A percentile compares a stretch with the other conserved stretches of the same genome.
These are phyloP conservation scores for Dipodascus albidus DNA, from an alignment of 805 yeast genomes.

Conservation along the genomic window DNA sequence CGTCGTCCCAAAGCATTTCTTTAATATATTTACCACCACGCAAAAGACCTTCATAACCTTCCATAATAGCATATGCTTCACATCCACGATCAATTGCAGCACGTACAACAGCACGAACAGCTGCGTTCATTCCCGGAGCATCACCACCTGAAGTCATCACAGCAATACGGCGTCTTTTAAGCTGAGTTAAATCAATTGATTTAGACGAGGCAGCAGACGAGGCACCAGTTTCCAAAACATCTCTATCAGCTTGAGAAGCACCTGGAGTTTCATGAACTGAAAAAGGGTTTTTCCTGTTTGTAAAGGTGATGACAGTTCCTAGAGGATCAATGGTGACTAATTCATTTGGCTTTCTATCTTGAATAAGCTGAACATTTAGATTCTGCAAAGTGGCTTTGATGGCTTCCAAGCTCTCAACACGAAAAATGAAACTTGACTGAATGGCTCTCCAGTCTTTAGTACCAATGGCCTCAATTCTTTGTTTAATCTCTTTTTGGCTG, in stretches of 20 bases:
- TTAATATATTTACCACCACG: slow-evolving; percentile 70
- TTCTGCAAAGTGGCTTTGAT: slow-evolving; percentile 27
- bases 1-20: slow-evolving; percentile 86
- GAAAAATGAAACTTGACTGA: slow-evolving; percentile 35
- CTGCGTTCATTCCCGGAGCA: slow-evolving; percentile 97
- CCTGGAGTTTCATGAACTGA: slow-evolving; percentile 5
- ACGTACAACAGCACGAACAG: slow-evolving; percentile 89
- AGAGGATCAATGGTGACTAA: slow-evolving; percentile 73
- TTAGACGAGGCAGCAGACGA: slow-evolving; percentile 1
- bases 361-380: slow-evolving; percentile 21
- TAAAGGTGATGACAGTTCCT: slow-evolving; percentile 73
- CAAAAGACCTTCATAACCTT: slow-evolving; percentile 91
- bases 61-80: slow-evolving; percentile 83
- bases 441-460: slow-evolving; percentile 39
- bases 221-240: not conserved
- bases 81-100: slow-evolving; percentile 81
- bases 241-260: not conserved
- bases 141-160: slow-evolving; percentile 99
- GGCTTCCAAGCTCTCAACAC: slow-evolving; percentile 23
- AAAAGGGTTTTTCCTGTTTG: slow-evolving; percentile 32
- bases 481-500: slow-evolving; percentile 9
- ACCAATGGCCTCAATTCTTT: slow-evolving; percentile 6
- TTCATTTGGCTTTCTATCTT: slow-evolving; percentile 62
- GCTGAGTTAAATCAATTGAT: not conserved
- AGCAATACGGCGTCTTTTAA: slow-evolving; percentile 50